Evolutionary conservation across 148 eudicot genomes (phyloP).

Genomic region (Selenicereus undatus): DNA sequence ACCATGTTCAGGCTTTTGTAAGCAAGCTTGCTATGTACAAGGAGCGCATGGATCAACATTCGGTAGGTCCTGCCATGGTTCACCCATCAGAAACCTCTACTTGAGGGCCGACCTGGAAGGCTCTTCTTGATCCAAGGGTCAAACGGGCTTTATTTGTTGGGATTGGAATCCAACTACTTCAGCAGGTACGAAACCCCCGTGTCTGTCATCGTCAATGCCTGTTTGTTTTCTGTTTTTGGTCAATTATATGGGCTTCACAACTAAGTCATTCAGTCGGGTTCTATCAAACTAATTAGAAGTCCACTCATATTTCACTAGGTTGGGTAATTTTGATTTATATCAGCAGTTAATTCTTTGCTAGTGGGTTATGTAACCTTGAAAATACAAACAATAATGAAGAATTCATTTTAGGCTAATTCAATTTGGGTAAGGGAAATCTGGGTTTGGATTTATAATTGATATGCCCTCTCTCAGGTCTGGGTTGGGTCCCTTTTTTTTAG

Average conservation of each 20-base stretch:
- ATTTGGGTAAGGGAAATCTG: not conserved
- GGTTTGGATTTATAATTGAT: no score
- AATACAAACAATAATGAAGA: no score
- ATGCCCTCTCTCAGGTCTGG: not conserved
- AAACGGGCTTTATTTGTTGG: slow-evolving; percentile 75
- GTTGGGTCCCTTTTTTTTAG: not conserved
- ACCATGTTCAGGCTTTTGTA: slow-evolving; percentile 41
- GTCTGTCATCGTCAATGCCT: not conserved
- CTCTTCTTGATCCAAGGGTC: slow-evolving; percentile 71
- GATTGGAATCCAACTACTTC: slow-evolving; percentile 72
- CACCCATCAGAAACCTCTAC: slow-evolving; percentile 52
- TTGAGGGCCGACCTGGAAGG: slow-evolving; percentile 47
- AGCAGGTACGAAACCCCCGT: slow-evolving; percentile 51
- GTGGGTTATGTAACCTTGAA: no score
- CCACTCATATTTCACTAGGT: no score
- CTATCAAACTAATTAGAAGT: no score
- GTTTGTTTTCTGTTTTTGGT: not conserved
- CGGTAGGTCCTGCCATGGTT: slow-evolving; percentile 60
- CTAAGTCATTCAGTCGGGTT: not conserved
- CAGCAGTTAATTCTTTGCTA: no score
- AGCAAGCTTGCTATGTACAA: slow-evolving; percentile 45
- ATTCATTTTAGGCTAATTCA: no score
- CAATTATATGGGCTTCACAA: not conserved
- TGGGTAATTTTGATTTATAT: no score
- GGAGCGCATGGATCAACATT: slow-evolving; percentile 45